Evolutionary conservation across 768 basidiomycete species (phyloP).

Genomic region (Agrocybe pediades): DNA sequence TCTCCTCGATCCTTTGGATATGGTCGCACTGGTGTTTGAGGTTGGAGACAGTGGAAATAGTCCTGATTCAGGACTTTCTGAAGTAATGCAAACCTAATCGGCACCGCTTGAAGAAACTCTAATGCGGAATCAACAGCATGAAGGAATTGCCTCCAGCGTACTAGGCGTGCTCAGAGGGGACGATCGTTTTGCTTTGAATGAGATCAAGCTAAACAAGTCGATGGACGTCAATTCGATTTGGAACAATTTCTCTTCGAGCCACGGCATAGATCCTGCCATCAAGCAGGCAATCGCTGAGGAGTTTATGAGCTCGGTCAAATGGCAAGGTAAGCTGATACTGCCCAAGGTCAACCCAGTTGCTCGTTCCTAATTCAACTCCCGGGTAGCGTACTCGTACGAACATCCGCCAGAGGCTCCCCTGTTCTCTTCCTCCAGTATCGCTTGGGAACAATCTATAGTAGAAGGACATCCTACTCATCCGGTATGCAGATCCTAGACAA

Average conservation of each 20-base stretch:
- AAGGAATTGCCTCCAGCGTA: slow-evolving; percentile 25
- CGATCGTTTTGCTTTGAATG: slow-evolving; percentile 26
- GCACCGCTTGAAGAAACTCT: slow-evolving; percentile 5
- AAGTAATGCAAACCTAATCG: neutral
- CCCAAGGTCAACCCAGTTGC: neutral
- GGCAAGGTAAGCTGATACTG: slow-evolving; percentile 43
- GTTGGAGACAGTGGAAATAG: neutral
- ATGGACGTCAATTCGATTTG: slow-evolving; percentile 43
- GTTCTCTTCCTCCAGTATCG: slow-evolving; percentile 49
- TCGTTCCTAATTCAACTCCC: neutral
- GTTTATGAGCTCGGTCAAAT: slow-evolving; percentile 50
- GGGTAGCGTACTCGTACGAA: slow-evolving; percentile 47
- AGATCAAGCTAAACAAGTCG: slow-evolving; percentile 24
- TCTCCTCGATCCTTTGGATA: slow-evolving; percentile 57
- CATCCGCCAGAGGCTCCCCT: slow-evolving; percentile 46
- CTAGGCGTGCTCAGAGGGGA: slow-evolving; percentile 23
- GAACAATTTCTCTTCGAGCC: slow-evolving; percentile 39
- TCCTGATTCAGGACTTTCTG: neutral
- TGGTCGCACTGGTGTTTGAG: slow-evolving; percentile 46
- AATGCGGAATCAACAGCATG: slow-evolving; percentile 26
- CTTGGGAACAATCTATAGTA: slow-evolving; percentile 63
- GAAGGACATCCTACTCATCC: slow-evolving; percentile 65
- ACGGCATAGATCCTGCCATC: slow-evolving; percentile 34
- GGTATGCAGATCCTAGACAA: slow-evolving; percentile 27
- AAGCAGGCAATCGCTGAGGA: slow-evolving; percentile 46